Conservation (phyloP, 1,284 basidiomycete species). For the Moniliophthora roreri region DNA sequence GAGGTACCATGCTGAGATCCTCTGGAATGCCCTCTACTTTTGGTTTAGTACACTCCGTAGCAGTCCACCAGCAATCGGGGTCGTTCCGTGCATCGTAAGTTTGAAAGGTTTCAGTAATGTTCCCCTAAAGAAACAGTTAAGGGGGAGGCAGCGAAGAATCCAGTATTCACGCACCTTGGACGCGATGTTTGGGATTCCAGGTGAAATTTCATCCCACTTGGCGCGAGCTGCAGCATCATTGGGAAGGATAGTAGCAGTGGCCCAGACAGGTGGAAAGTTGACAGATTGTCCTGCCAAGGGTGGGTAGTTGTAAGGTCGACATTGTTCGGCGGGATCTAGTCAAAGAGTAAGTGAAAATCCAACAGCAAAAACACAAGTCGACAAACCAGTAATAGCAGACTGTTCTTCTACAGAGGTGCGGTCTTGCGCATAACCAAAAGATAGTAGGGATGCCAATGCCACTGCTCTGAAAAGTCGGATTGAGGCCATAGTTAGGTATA, state of each 20-base stretch:
- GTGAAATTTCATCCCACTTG: background rate
- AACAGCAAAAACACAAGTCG: background rate
- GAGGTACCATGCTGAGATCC: slow-evolving; percentile 64
- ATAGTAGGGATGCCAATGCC: background rate
- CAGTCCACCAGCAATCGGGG: slow-evolving; percentile 59
- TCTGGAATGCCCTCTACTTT: slow-evolving; percentile 40
- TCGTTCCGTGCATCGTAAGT: slow-evolving; percentile 29
- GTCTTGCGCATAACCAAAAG: background rate
- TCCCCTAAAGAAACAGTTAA: background rate
- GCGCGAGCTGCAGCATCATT: background rate
- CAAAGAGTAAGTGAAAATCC: background rate
- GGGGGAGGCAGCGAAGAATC: background rate
- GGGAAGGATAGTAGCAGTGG: background rate
- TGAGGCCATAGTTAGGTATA: background rate
- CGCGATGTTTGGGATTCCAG: background rate
- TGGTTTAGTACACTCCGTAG: slow-evolving; percentile 54
- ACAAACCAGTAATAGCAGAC: slow-evolving; percentile 1
- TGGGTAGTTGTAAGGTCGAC: background rate
- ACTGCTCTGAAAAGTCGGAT: background rate
- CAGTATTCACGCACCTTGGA: background rate
- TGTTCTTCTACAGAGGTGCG: background rate
- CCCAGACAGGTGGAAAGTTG: background rate
- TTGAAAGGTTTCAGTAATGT: background rate
- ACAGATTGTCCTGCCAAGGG: background rate
- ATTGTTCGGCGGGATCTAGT: background rate